Evolutionary conservation across 768 basidiomycete genomes (phyloP), one percentile per base, ranked within the genome.

Genomic region (Auriculariales sp.): DNA sequence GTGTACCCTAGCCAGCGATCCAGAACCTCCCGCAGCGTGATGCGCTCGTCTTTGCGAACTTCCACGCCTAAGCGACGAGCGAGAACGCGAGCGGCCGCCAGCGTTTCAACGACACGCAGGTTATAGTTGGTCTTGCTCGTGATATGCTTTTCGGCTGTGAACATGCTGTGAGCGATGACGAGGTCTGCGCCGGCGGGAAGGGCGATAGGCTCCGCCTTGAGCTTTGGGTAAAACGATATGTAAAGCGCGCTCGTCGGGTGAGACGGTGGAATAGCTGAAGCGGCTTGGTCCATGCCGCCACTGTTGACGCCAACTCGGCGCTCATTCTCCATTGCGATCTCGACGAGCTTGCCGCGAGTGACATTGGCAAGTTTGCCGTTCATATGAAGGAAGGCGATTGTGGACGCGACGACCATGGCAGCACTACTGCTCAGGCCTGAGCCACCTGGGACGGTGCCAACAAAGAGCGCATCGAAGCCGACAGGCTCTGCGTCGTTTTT

Each of bases 251-350:
- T 77, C 19, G 74, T 72, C 0, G 83, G 70, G 24, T 74, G 69
- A 14, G 78, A 83, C 6, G 39, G 39, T 25, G 39, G 39, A 55
- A 93, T 81, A 31, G 90, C 81, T 0, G 86, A 90, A 0, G 89
- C 87, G 1, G 89, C 83, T 71, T 92, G 89, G 62, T 94, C 91
- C 83, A 93, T 86, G 24, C 87, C 83, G 53, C 83, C 84, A 52
- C 78, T 82, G 57, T 88, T 87, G 7, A 86, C 83, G 25, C 78
- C 85, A 33, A 92, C 83, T 27, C 83, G 78, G 56, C 78, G 83
- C 65, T 92, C 90, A 54, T 87, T 89, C 58, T 82, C 77, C 68
- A 94, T 79, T 0, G 86, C 74, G 64, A 94, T 78, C 56, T 76
- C 68, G 11, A 91, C 86, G 0, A 94, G 70, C 34, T 79, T 69